These are phyloP conservation scores for Kodamaea arcana DNA, from an alignment of 1,139 yeast species.

Conservation along the genomic window DNA sequence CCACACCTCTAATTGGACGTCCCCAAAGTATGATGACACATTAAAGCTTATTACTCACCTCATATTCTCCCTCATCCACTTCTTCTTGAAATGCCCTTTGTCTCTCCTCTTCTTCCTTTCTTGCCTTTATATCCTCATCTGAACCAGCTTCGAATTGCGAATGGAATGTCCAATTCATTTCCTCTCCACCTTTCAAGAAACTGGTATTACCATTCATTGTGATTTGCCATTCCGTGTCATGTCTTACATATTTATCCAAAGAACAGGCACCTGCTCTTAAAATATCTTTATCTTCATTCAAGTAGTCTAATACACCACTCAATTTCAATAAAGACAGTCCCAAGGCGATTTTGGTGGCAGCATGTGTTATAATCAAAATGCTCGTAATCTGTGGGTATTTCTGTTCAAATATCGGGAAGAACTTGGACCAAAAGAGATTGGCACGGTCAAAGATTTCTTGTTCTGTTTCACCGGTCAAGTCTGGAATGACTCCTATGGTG, in stretches of 20 bases:
- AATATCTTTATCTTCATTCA: conserved; percentile 42
- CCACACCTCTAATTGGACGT: no score
- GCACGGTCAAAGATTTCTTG: conserved; percentile 59
- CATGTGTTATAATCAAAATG: conserved; percentile 69
- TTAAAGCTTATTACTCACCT: no score
- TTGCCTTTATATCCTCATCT: conserved; percentile 61
- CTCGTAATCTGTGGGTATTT: conserved; percentile 53
- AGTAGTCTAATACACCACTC: conserved; percentile 40
- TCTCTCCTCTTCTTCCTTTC: conserved; percentile 24
- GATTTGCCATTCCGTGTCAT: conserved; percentile 43
- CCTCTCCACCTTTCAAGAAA: conserved; percentile 72
- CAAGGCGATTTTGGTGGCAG: conserved; percentile 77
- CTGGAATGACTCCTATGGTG: conserved; percentile 49
- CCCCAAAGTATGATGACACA: no score
- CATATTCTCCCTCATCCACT: conserved; percentile 21
- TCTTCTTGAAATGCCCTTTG: conserved; percentile 12
- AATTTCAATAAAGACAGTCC: conserved; percentile 64
- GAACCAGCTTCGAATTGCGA: conserved; percentile 71
- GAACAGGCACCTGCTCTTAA: conserved; percentile 48
- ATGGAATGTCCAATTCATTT: conserved; percentile 85
- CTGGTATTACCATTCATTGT: conserved; percentile 65
- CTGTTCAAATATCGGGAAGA: conserved; percentile 49
- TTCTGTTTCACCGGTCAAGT: conserved; percentile 58
- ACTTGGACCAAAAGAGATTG: conserved; percentile 41
- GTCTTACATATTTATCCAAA: conserved; percentile 32